A percentile compares a stretch with the other conserved stretches of the same genome.
These are phyloP conservation scores for Paramyrothecium roridum DNA, from an alignment of 2,329 filamentous ascomycete genomes.

Conservation along the genomic window DNA sequence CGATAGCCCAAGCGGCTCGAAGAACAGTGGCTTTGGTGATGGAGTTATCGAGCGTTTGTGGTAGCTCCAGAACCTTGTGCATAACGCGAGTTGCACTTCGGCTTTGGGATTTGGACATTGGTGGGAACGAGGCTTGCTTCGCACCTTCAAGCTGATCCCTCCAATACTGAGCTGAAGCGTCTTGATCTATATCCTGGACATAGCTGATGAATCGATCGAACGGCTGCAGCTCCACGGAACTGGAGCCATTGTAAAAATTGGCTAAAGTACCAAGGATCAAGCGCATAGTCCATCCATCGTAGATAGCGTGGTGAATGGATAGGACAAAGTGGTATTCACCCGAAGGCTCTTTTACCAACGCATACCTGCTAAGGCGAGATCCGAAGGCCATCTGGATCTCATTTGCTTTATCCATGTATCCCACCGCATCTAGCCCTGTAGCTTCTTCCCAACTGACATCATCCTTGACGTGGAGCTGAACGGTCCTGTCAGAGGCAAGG, in stretches of 20 bases:
- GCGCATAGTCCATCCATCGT: conserved; percentile 49
- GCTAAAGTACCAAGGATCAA: conserved; percentile 17
- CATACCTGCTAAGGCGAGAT: background rate
- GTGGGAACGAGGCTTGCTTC: background rate
- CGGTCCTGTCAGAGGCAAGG: background rate
- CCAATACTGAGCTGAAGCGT: conserved; percentile 27
- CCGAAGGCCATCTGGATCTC: conserved; percentile 1
- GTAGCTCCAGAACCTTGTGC: conserved; percentile 2
- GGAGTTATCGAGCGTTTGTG: background rate
- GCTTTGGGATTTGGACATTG: background rate
- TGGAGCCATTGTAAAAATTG: conserved; percentile 3
- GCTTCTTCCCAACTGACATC: background rate
- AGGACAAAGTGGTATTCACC: conserved; percentile 6
- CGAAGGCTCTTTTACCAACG: background rate
- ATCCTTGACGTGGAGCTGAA: conserved; percentile 1
- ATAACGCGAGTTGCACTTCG: background rate
- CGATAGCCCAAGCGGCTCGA: conserved; percentile 20
- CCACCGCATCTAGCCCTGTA: no score
- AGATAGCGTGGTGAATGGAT: conserved; percentile 37
- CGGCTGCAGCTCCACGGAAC: conserved; percentile 5
- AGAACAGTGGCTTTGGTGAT: conserved; percentile 15
- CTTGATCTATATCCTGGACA: conserved; percentile 26
- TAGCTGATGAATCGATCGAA: conserved; percentile 41
- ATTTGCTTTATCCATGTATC: background rate
- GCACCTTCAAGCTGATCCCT: conserved; percentile 28